Evolutionary conservation across 768 basidiomycete species (phyloP), one percentile per base, ranked within the genome.

Genomic region (Mycena vitilis): DNA sequence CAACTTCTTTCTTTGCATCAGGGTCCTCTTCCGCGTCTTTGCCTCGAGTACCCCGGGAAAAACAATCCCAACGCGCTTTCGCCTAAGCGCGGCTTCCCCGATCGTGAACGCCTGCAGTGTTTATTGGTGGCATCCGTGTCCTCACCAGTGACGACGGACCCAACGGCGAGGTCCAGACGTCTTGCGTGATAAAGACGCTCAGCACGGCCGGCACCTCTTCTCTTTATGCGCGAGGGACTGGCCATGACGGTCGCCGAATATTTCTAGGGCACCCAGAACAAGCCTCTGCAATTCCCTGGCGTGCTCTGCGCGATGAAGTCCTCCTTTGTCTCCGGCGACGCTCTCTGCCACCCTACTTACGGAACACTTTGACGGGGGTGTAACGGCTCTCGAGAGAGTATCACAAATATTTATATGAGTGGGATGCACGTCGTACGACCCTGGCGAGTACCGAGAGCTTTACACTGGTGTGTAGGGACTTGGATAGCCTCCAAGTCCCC

Each of bases 261-360:
- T 72, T 94, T 92, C 78, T 77, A 79, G 65, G 76, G 73, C 15
- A 81, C 85, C 5, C 80, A 87, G 62, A 89, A 89, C 69, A 82
- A 81, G 4, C 80, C 83, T 6, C 79, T 95, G 4, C 80, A 81
- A 59, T 89, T 78, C 73, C 93, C 94, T 0, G 85, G 91, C 37
- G 76, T 91, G 2, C 79, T 89, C 13, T 95, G 93, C n/a, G n/a
- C n/a, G n/a, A n/a, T n/a, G n/a, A n/a, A n/a, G n/a, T n/a, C n/a
- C n/a, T n/a, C n/a, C n/a, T n/a, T n/a, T n/a, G n/a, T n/a, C n/a
- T n/a, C n/a, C n/a, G n/a, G n/a, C n/a, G n/a, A n/a, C n/a, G n/a
- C n/a, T n/a, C n/a, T n/a, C n/a, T n/a, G n/a, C n/a, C n/a, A n/a
- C n/a, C n/a, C n/a, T n/a, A n/a, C n/a, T n/a, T n/a, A n/a, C n/a